Conservation (phyloP, 345 rosid species). For the Euphorbia pulcherrima region DNA sequence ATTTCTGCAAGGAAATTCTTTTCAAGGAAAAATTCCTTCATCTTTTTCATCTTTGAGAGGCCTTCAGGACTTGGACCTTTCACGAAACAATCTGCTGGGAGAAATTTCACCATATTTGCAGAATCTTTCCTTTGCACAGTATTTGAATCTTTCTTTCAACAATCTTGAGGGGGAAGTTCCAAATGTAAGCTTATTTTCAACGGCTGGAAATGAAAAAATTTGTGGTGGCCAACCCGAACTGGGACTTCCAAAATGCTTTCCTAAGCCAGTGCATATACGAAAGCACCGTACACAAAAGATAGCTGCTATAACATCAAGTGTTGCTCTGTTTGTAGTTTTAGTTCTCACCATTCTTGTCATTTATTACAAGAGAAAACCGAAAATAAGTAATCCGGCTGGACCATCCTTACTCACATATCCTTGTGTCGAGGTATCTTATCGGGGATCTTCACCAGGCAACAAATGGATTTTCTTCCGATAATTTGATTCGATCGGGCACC, state of each 20-base stretch:
- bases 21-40: no score
- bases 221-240: slow-evolving; percentile 1
- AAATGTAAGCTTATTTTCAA: slow-evolving; percentile 1
- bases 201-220: background rate
- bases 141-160: slow-evolving; percentile 17
- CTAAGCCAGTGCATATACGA: no score
- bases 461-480: no score
- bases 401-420: background rate
- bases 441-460: background rate
- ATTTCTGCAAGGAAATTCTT: no score
- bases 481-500: no score
- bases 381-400: background rate
- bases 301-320: no score
- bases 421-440: background rate
- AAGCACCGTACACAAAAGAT: no score
- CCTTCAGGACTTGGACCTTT: no score
- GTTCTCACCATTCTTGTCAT: no score
- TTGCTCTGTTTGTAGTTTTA: no score
- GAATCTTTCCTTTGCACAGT: background rate
- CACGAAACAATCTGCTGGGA: slow-evolving; percentile 7
- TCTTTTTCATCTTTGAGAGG: no score
- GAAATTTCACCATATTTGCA: background rate
- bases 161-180: slow-evolving; percentile 13
- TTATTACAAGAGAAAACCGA: background rate
- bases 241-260: no score